Base-by-base conservation (phyloP, 164 flowering plant species). In the Hamamelis virginiana region DNA sequence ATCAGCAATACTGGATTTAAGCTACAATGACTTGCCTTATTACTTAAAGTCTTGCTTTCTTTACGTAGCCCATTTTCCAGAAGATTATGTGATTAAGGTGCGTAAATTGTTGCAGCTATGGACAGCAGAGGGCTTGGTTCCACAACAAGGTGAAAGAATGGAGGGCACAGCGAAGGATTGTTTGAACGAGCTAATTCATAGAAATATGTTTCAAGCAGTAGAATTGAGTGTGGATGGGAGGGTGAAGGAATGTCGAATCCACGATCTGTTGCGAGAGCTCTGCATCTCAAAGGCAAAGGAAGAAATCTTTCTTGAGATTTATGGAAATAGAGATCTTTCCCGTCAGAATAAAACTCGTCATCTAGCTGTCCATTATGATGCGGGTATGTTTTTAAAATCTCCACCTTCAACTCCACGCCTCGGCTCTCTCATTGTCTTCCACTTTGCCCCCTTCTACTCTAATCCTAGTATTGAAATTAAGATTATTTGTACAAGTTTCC, bases 61-160 rank as follows among this genome's bases (percentile, higher is more conserved):
- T 3, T 72, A 78, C 63, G 26, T 80, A 4, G 67, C 73, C 26
- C 46, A 64, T 25, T 78, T 75, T n/a, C 86, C 79, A 0, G 78
- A 75, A 69, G 5, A n/a, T n/a, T n/a, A n/a, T n/a, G n/a, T n/a
- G n/a, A n/a, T n/a, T n/a, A n/a, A n/a, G n/a, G n/a, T n/a, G n/a
- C n/a, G n/a, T n/a, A n/a, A n/a, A n/a, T n/a, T n/a, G n/a, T n/a
- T n/a, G n/a, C n/a, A n/a, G n/a, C n/a, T 78, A 27, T 82, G 81
- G 85, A 64, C 69, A 33, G 83, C 78, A 3, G 80, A 77, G 56
- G 78, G 81, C 0, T 58, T 82, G 21, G 38, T 76, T 9, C 65
- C 70, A 3, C 28, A 59, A 8, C 16, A 51, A 16, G 72, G 46
- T 64, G 66, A 63, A 58, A 19, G 21, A 2, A 43, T 68, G 69